These are phyloP conservation scores for Tephrocybe sp. DNA, from an alignment of 768 basidiomycete genomes.

Conservation along the genomic window DNA sequence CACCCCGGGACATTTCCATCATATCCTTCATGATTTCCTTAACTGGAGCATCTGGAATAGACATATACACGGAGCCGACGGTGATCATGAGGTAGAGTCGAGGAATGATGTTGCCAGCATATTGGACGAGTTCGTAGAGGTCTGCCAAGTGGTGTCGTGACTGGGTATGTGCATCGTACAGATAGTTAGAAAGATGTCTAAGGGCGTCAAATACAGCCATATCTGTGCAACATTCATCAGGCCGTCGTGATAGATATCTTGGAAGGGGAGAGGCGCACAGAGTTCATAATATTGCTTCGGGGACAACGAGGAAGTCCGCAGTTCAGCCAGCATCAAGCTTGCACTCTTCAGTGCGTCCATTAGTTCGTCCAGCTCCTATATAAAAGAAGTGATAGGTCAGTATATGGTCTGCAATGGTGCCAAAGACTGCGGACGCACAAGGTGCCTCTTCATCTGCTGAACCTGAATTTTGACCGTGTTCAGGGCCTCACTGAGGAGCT, in stretches of 20 bases:
- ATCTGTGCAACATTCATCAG: constrained; percentile 48
- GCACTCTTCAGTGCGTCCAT: constrained; percentile 99
- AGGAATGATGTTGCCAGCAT: constrained; percentile 94
- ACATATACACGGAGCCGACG: constrained; percentile 99
- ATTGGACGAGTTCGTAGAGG: constrained; percentile 99
- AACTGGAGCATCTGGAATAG: constrained; percentile 92
- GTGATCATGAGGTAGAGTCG: constrained; percentile 98
- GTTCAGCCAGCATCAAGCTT: constrained; percentile 95
- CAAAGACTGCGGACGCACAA: constrained; percentile 50
- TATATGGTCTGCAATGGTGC: neutral
- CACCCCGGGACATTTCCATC: constrained; percentile 99
- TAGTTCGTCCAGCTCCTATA: constrained; percentile 93
- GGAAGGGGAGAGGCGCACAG: constrained; percentile 50
- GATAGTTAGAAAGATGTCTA: constrained; percentile 92
- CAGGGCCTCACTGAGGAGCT: constrained; percentile 81
- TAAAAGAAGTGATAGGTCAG: constrained; percentile 2
- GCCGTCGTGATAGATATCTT: neutral
- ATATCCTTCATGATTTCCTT: constrained; percentile 99
- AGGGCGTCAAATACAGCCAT: constrained; percentile 99
- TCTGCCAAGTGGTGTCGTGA: constrained; percentile 96
- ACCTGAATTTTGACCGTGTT: constrained; percentile 89
- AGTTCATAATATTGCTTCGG: constrained; percentile 99
- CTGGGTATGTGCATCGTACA: constrained; percentile 92
- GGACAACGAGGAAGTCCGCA: constrained; percentile 89
- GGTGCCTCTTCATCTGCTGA: constrained; percentile 92